Evolutionary conservation across 768 basidiomycete species (phyloP).

Genomic region (Suillus tomentosus): DNA sequence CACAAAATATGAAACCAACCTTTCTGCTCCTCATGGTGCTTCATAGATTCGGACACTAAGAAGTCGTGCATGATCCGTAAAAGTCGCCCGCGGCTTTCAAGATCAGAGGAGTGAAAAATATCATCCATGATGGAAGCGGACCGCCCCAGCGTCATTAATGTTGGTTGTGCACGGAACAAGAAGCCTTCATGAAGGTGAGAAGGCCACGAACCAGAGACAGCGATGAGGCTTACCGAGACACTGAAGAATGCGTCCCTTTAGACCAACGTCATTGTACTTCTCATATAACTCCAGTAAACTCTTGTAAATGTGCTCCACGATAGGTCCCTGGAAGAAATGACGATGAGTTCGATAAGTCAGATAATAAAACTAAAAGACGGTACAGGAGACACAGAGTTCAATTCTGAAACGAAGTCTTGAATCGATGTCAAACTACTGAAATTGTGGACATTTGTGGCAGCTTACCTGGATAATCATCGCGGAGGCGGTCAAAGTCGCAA

Average conservation of each 20-base stretch:
- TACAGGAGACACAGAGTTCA: constrained; percentile 21
- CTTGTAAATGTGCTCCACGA: constrained; percentile 83
- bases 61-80: constrained; percentile 93
- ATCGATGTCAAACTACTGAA: constrained; percentile 46
- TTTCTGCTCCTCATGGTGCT: constrained; percentile 73
- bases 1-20: constrained; percentile 36
- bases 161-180: constrained; percentile 89
- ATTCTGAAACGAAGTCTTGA: constrained; percentile 59
- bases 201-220: background rate
- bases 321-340: constrained; percentile 49
- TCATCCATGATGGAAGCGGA: constrained; percentile 88
- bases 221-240: constrained; percentile 67
- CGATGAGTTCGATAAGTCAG: background rate
- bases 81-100: constrained; percentile 71
- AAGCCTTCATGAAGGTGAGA: constrained; percentile 58
- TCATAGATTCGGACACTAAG: constrained; percentile 77
- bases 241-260: constrained; percentile 76
- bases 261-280: constrained; percentile 55
- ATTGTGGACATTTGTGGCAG: too few relatives aligned
- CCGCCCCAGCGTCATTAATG: constrained; percentile 79
- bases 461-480: constrained; percentile 63
- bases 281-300: constrained; percentile 72
- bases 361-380: constrained; percentile 11
- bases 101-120: constrained; percentile 75
- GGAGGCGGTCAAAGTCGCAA: constrained; percentile 82